A percentile compares a stretch with the other conserved stretches of the same genome.
Conservation (phyloP, 371 early-diverging fungal genomes). For the Parasitella parasitica region DNA sequence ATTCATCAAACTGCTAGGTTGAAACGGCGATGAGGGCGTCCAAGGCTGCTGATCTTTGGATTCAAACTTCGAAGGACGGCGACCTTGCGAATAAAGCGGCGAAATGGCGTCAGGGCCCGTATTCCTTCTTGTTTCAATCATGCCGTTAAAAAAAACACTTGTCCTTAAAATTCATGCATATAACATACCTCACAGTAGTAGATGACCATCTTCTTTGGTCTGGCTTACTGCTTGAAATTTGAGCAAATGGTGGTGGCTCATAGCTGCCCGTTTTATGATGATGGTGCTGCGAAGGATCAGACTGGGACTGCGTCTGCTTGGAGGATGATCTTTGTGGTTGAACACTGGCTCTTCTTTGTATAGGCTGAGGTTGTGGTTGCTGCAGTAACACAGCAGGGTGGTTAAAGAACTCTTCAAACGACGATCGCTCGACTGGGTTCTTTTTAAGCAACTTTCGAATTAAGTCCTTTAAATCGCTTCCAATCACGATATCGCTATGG, state of each 20-base stretch:
- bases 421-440: slow-evolving; percentile 83
- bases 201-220: background rate
- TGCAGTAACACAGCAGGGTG: slow-evolving; percentile 65
- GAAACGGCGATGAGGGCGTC: slow-evolving; percentile 12
- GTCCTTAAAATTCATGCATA: background rate
- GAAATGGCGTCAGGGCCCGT: background rate
- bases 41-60: background rate
- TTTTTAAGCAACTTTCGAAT: slow-evolving; percentile 80
- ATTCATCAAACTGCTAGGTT: background rate
- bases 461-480: slow-evolving; percentile 79
- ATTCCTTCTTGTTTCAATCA: background rate
- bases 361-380: background rate
- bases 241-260: slow-evolving; percentile 43
- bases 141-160: too few relatives aligned
- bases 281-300: background rate
- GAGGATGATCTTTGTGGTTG: background rate
- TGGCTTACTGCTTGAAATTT: background rate
- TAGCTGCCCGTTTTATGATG: slow-evolving; percentile 2
- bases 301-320: background rate
- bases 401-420: slow-evolving; percentile 90
- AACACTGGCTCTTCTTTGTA: background rate
- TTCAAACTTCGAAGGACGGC: slow-evolving; percentile 10
- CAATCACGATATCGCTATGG: slow-evolving; percentile 29
- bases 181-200: background rate
- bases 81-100: slow-evolving; percentile 17